Evolutionary conservation across 352 stramenopile species (phyloP).

Genomic region (Globisporangium takayamanum): DNA sequence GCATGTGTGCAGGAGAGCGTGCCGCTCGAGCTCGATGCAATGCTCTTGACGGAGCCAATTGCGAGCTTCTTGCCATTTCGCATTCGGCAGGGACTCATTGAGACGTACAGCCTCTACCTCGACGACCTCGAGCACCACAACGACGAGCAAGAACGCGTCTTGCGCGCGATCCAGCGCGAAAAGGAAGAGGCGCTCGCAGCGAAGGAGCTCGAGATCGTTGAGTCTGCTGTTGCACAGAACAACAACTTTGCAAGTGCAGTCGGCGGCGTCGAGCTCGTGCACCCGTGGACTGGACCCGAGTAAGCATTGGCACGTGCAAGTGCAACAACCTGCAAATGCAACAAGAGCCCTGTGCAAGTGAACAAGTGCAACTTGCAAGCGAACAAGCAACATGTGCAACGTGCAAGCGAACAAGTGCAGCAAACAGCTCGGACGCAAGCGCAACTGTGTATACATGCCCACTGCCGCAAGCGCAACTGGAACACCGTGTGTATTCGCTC

Average conservation of each 20-base stretch:
- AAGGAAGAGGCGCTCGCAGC: constrained; percentile 22
- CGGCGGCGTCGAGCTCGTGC: not conserved
- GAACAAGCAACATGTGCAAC: too few relatives aligned
- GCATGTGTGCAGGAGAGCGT: constrained; percentile 56
- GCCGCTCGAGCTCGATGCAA: constrained; percentile 75
- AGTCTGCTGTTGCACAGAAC: constrained; percentile 3
- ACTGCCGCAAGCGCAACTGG: too few relatives aligned
- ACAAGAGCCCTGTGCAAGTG: too few relatives aligned
- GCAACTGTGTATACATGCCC: too few relatives aligned
- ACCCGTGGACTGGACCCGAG: not conserved
- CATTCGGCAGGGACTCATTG: constrained; percentile 82
- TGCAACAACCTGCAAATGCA: not conserved
- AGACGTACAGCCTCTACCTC: constrained; percentile 85
- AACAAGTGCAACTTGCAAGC: too few relatives aligned
- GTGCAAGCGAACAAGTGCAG: too few relatives aligned
- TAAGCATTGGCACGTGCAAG: not conserved
- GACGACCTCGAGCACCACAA: constrained; percentile 82
- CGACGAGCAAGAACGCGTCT: constrained; percentile 75
- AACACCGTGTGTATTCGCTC: constrained; percentile 1
- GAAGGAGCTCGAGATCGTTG: constrained; percentile 10
- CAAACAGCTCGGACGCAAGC: too few relatives aligned
- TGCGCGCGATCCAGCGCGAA: constrained; percentile 73
- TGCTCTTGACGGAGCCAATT: constrained; percentile 81
- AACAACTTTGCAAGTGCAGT: not conserved
- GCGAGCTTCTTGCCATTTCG: constrained; percentile 74